Conservation (phyloP, 805 yeast species). For the Wickerhamiella nectarea region DNA sequence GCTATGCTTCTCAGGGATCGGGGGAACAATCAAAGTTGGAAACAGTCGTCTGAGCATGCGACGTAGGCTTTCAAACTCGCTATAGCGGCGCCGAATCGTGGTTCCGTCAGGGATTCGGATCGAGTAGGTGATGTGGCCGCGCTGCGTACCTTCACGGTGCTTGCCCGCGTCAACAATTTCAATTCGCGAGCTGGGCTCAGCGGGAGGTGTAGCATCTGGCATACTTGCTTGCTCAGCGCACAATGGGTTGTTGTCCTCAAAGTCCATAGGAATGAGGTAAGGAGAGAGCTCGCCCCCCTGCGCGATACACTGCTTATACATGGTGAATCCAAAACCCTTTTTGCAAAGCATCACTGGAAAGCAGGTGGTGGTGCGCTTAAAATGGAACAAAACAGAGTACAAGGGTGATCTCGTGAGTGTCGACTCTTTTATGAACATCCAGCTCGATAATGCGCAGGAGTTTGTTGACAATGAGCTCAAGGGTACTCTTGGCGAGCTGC, state of each 20-base stretch:
- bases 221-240: constrained; percentile 12
- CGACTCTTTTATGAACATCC: constrained; percentile 87
- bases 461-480: constrained; percentile 29
- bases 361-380: constrained; percentile 61
- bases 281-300: too few relatives aligned
- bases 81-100: constrained; percentile 68
- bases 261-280: constrained; percentile 20
- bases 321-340: constrained; percentile 29
- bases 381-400: constrained; percentile 85
- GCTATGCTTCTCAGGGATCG: constrained; percentile 80
- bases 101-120: constrained; percentile 44
- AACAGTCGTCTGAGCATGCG: constrained; percentile 54
- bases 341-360: constrained; percentile 61
- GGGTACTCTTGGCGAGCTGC: constrained; percentile 56
- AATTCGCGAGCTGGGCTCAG: constrained; percentile 5
- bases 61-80: constrained; percentile 80
- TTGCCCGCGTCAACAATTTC: constrained; percentile 70
- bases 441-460: constrained; percentile 20
- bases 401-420: constrained; percentile 63
- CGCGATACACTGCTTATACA: background rate
- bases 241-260: constrained; percentile 35
- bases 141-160: constrained; percentile 62
- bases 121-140: constrained; percentile 73
- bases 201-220: background rate
- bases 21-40: constrained; percentile 79